Conservation (phyloP, 2,329 filamentous ascomycete genomes). For the Calonectria leucothoes region DNA sequence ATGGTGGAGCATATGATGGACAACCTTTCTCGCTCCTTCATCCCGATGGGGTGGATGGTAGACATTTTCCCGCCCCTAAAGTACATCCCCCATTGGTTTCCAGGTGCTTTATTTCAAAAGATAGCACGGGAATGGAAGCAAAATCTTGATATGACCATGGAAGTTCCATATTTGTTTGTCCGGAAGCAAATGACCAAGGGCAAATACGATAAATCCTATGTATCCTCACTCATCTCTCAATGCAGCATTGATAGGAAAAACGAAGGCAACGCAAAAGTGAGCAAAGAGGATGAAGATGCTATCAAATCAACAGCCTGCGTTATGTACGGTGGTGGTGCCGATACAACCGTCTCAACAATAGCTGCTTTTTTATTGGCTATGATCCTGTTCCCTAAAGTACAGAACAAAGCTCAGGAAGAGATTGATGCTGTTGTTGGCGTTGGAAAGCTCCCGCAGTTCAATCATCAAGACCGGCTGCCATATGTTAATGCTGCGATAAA, state of each 20-base stretch:
- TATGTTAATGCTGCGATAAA: conserved; percentile 47
- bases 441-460: conserved; percentile 40
- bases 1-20: conserved; percentile 44
- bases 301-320: conserved; percentile 40
- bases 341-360: conserved; percentile 43
- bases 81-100: conserved; percentile 45
- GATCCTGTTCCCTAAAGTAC: conserved; percentile 35
- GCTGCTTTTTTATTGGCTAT: conserved; percentile 42
- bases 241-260: conserved; percentile 9
- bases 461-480: conserved; percentile 42
- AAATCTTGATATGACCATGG: conserved; percentile 23
- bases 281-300: conserved; percentile 34
- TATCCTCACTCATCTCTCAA: conserved; percentile 39
- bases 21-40: conserved; percentile 41
- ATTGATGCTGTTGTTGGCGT: conserved; percentile 44
- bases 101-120: conserved; percentile 45
- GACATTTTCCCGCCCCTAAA: conserved; percentile 46
- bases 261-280: not conserved
- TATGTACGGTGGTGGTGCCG: conserved; percentile 45
- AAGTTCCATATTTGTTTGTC: conserved; percentile 47
- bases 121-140: conserved; percentile 42
- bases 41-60: conserved; percentile 47
- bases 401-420: conserved; percentile 42
- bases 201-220: conserved; percentile 38
- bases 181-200: conserved; percentile 37